Conservation (phyloP, 345 rosid species). For the Brassica nigra region DNA sequence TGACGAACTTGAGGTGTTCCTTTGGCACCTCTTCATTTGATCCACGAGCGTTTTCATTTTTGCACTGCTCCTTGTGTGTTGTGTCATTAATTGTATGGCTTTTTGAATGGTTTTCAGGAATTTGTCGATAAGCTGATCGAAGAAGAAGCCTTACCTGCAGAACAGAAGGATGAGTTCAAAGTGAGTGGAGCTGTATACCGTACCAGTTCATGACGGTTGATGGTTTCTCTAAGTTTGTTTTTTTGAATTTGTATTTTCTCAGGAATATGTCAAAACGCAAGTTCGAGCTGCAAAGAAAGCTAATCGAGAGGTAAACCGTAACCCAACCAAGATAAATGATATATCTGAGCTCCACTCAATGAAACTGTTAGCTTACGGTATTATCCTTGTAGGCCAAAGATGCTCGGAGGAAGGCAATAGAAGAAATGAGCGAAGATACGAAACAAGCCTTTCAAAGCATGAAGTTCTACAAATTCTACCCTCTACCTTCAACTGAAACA, state of each 20-base stretch:
- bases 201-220: not conserved
- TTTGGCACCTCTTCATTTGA: not conserved
- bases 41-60: not conserved
- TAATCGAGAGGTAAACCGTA: conserved; percentile 65
- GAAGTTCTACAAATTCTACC: conserved; percentile 96
- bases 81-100: conserved; percentile 12
- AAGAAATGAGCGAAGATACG: conserved; percentile 84
- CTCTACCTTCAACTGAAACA: conserved; percentile 48
- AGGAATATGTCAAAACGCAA: conserved; percentile 81
- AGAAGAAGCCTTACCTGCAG: conserved; percentile 67
- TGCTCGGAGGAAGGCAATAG: conserved; percentile 74
- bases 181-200: conserved; percentile 42
- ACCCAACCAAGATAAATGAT: not conserved
- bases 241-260: not conserved
- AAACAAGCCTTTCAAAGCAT: conserved; percentile 63
- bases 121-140: conserved; percentile 61
- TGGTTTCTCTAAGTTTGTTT: not conserved
- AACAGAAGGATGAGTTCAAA: conserved; percentile 83
- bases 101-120: conserved; percentile 51
- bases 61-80: not conserved
- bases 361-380: conserved; percentile 10
- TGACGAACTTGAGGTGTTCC: conserved; percentile 77
- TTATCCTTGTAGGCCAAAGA: conserved; percentile 67
- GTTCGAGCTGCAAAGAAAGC: conserved; percentile 88
- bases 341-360: not conserved